Evolutionary conservation across 805 yeast genomes (phyloP).

Genomic region (Ogataea parapolymorpha): DNA sequence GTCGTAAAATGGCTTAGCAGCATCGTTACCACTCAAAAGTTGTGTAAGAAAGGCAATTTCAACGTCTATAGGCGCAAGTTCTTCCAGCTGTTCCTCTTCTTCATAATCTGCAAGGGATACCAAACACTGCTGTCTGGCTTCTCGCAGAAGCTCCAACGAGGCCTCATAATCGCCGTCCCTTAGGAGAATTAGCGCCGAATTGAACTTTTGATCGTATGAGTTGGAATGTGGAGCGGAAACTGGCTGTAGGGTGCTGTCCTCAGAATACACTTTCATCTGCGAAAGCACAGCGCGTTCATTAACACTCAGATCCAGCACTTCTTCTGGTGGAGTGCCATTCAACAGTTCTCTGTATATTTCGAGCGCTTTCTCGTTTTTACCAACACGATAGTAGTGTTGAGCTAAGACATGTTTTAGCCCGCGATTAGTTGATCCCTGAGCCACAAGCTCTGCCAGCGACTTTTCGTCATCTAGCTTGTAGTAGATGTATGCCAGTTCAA

Average conservation of each 20-base stretch:
- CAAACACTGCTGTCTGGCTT: conserved; percentile 44
- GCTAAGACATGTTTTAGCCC: conserved; percentile 50
- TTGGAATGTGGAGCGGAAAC: conserved; percentile 9
- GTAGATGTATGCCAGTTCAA: conserved; percentile 57
- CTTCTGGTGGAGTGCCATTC: conserved; percentile 36
- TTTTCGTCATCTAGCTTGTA: conserved; percentile 45
- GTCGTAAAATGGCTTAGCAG: conserved; percentile 37
- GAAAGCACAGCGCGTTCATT: conserved; percentile 70
- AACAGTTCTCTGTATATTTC: conserved; percentile 43
- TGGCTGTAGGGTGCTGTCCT: conserved; percentile 3
- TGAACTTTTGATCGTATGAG: conserved; percentile 59
- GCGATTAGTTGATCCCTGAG: conserved; percentile 22
- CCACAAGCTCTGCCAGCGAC: conserved; percentile 21
- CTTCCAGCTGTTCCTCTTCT: conserved; percentile 45
- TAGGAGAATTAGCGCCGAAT: conserved; percentile 51
- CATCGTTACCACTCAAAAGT: conserved; percentile 32
- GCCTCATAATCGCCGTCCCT: conserved; percentile 36
- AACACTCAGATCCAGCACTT: conserved; percentile 49
- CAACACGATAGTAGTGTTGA: conserved; percentile 49
- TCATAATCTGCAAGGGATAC: conserved; percentile 38
- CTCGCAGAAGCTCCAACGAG: conserved; percentile 43
- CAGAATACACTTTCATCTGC: conserved; percentile 32
- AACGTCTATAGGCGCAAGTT: conserved; percentile 57
- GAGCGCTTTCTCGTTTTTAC: conserved; percentile 44
- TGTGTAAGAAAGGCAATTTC: conserved; percentile 57